These are phyloP conservation scores for Pyricularia pennisetigena DNA, from an alignment of 2,329 filamentous ascomycete genomes.

Conservation along the genomic window DNA sequence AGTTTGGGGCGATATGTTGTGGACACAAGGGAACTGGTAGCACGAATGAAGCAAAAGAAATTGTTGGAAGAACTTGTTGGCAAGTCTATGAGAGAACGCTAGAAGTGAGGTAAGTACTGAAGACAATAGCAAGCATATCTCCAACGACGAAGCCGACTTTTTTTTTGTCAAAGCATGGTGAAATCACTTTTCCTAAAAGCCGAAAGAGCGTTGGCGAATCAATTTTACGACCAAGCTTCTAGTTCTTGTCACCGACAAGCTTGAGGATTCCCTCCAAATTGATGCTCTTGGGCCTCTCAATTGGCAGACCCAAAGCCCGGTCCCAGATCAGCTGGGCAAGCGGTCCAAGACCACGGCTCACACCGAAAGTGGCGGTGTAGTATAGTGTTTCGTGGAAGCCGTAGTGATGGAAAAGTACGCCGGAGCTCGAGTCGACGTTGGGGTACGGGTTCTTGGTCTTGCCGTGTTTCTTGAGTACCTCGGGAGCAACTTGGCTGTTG, in stretches of 20 bases:
- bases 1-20: neutral
- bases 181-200: neutral
- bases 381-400: constrained; percentile 96
- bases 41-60: neutral
- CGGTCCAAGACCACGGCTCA: constrained; percentile 67
- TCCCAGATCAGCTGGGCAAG: constrained; percentile 96
- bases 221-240: neutral
- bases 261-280: constrained; percentile 81
- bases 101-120: neutral
- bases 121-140: neutral
- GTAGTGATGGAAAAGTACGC: constrained; percentile 96
- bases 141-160: neutral
- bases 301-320: constrained; percentile 82
- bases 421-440: constrained; percentile 89
- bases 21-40: neutral
- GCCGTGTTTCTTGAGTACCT: constrained; percentile 86
- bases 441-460: constrained; percentile 98
- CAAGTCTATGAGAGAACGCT: neutral
- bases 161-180: neutral
- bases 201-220: neutral
- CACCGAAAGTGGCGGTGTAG: constrained; percentile 69
- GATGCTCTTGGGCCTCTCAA: constrained; percentile 97
- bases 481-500: constrained; percentile 85
- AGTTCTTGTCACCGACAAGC: constrained; percentile 33
- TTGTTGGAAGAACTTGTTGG: neutral